Percentiles rank a stretch among this genome's conserved stretches.
phyloP scores from a whole-genome alignment of 192 early-diverging fungal species.

The Rhizoclosmatium globosum region DNA sequence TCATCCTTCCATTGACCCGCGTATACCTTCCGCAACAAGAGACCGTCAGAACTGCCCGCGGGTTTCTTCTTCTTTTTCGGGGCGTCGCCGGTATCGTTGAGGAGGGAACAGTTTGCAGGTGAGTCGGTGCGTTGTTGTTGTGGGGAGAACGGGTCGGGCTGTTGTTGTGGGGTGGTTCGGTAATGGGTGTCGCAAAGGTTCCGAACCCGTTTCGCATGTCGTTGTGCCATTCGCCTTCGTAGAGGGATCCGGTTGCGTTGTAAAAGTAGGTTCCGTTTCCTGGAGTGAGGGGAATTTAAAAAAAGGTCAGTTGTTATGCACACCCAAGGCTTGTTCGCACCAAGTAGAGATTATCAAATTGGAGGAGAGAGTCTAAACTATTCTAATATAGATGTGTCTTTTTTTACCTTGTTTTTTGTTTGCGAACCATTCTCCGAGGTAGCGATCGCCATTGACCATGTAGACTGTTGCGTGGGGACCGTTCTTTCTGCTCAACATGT shows the following conservation, averaged over 20 bases:
- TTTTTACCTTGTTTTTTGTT: constrained; percentile 61
- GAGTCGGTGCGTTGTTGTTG: not conserved
- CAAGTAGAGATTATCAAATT: not conserved
- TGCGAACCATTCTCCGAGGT: constrained; percentile 66
- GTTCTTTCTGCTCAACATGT: constrained; percentile 57
- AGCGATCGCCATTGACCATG: constrained; percentile 66
- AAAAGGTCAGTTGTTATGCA: not conserved
- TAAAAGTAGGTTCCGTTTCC: constrained; percentile 67
- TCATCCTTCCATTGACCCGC: constrained; percentile 63
- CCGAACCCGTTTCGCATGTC: constrained; percentile 63
- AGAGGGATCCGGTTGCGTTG: constrained; percentile 52
- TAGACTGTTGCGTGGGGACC: constrained; percentile 64
- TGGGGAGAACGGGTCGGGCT: constrained; percentile 1
- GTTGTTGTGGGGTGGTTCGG: not conserved
- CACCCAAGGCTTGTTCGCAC: no score
- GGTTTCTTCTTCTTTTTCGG: not conserved
- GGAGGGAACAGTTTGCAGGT: constrained; percentile 29
- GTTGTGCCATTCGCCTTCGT: constrained; percentile 65
- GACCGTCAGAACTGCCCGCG: constrained; percentile 1
- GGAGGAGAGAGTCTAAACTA: not conserved
- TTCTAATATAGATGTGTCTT: not conserved
- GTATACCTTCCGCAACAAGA: constrained; percentile 60
- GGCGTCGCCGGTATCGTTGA: constrained; percentile 4
- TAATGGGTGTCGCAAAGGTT: constrained; percentile 58
- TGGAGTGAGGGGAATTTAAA: constrained; percentile 27